phyloP scores from a whole-genome alignment of 1,139 yeast species.

The Pichia sp. region DNA sequence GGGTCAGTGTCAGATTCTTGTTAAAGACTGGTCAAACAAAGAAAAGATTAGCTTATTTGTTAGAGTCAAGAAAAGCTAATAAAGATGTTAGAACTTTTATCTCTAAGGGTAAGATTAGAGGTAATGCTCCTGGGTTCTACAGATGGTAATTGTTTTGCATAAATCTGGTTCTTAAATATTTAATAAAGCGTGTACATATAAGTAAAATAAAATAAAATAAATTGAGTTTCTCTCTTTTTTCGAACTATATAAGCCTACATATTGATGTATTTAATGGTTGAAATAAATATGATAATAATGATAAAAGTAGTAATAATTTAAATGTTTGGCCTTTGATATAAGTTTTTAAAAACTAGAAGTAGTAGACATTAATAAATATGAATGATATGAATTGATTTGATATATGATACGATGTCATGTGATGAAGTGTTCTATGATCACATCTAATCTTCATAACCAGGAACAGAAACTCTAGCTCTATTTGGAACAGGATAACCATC shows the following conservation, averaged over 20 bases:
- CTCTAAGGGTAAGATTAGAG: conserved; percentile 38
- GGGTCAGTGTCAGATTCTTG: conserved; percentile 74
- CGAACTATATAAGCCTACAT: background rate
- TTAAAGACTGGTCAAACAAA: conserved; percentile 60
- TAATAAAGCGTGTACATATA: background rate
- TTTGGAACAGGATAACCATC: conserved; percentile 60
- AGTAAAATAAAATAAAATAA: background rate
- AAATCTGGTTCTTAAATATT: background rate
- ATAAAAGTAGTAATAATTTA: too few relatives aligned
- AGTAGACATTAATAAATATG: conserved; percentile 1
- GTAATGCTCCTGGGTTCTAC: conserved; percentile 41
- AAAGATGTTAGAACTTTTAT: conserved; percentile 41
- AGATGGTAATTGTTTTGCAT: conserved; percentile 38
- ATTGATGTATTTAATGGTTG: background rate
- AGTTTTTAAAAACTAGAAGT: background rate
- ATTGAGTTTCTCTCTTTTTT: background rate
- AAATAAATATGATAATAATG: background rate
- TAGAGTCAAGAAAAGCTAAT: conserved; percentile 30
- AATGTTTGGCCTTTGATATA: background rate
- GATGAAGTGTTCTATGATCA: too few relatives aligned
- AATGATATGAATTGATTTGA: background rate
- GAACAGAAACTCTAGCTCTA: conserved; percentile 46
- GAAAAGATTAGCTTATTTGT: conserved; percentile 56
- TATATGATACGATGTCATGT: background rate
- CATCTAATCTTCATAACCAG: conserved; percentile 52